Base-by-base conservation (phyloP, 179 eudicot species). In the Drosera spatulata region DNA sequence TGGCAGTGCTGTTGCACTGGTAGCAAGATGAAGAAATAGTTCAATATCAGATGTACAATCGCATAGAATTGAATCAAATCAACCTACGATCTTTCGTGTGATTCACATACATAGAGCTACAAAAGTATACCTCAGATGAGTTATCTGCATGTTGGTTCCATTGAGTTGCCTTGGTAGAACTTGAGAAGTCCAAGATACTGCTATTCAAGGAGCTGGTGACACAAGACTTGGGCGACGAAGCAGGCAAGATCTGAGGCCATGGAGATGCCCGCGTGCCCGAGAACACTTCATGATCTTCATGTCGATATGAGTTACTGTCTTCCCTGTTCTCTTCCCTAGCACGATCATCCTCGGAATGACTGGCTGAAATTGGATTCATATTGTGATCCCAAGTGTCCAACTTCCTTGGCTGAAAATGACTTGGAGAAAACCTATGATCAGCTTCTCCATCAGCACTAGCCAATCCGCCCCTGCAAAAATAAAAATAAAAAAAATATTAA, bases 161-260 rank as follows among this genome's bases (percentile, higher is more conserved):
- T 13, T 63, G 52, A 22, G 69, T 68, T 59, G 42, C 62, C 55
- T 71, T 64, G 58, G 61, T 74, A 50, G 46, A 70, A 39, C 69
- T 71, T 10, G 97, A 82, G 71, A 89, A 89, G 72, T 82, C 89
- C 68, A 88, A 66, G 46, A 75, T 65, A 56, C 50, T 67, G 42
- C 50, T 77, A 53, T 68, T 71, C 55, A 61, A 73, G 61, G 71
- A 68, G 68, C 62, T 76, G 6, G 88, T 80, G 49, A 79, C 68
- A 64, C 82, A 83, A 44, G 96, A 85, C 52, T 60, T 74, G 41
- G 94, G 87, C 9, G 94, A 80, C 33, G 96, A 77, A 78, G 67
- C 76, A 56, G 79, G 76, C 59, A 81, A 73, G 63, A 58, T 50
- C 51, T 74, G 80, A 67, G 73, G 65, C 45, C 45, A 43, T 4